Evolutionary conservation across 306 rosid species (phyloP).

Genomic region (Rubus parviflorus): DNA sequence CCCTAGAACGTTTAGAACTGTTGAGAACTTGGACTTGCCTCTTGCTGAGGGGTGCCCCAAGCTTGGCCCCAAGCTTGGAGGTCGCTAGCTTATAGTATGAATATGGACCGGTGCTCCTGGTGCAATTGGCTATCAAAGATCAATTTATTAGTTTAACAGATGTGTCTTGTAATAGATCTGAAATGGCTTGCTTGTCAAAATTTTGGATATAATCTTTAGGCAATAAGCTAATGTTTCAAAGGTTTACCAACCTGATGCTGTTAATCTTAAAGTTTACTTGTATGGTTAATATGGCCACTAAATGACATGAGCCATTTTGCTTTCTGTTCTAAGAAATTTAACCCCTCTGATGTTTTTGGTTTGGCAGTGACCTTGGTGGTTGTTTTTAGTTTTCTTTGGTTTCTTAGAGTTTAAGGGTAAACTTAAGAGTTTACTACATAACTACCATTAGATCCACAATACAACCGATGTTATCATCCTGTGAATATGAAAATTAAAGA

Average conservation of each 20-base stretch:
- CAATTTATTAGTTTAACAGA: not conserved
- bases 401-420: too few relatives aligned
- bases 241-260: too few relatives aligned
- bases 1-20: slow-evolving; percentile 74
- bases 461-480: too few relatives aligned
- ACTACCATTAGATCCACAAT: not conserved
- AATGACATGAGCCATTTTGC: not conserved
- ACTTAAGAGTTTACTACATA: not conserved
- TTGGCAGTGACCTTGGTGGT: not conserved
- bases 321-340: not conserved
- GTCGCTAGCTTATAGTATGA: slow-evolving; percentile 28
- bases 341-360: not conserved
- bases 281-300: too few relatives aligned
- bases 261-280: too few relatives aligned
- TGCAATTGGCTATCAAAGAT: not conserved
- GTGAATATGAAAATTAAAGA: too few relatives aligned
- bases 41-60: slow-evolving; percentile 81
- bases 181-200: too few relatives aligned
- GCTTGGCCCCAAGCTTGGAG: slow-evolving; percentile 83
- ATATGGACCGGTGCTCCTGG: not conserved
- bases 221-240: too few relatives aligned
- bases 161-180: not conserved
- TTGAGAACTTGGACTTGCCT: slow-evolving; percentile 69
- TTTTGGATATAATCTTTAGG: too few relatives aligned
- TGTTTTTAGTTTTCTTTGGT: not conserved